Evolutionary conservation across 768 basidiomycete species (phyloP), one percentile per base, ranked within the genome.

Genomic region (Kwoniella pini): DNA sequence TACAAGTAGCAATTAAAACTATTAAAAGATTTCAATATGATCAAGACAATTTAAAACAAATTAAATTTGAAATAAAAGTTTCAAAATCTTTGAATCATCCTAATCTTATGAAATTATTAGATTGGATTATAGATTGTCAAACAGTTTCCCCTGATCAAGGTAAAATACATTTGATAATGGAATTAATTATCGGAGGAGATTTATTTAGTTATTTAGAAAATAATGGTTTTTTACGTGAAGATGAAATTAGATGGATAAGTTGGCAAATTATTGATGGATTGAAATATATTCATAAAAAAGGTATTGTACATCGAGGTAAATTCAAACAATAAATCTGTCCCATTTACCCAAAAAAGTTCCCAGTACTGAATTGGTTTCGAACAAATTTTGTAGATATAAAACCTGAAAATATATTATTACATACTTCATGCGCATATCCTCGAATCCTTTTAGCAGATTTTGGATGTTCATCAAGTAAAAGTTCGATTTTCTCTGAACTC

Each of bases 281-380:
- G 2, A 51, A 56, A 40, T 65, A 63, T 39, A 31, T 72, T 4
- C 68, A 72, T 31, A 30, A 54, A 6, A 48, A 56, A 13, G 70
- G 61, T 3, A 63, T 72, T 4, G 68, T 61, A 1, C 70, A 72
- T 59, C 62, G 68, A 40, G 70, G 70, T 72, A 38, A 58, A 64
- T 43, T 31, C 33, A 15, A 36, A 36, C 33, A 7, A 7, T 36
- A n/a, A n/a, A 9, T 27, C 11, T 19, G 27, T n/a, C 33, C 13
- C 43, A 19, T 19, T n/a, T n/a, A n/a, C n/a, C n/a, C n/a, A n/a
- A n/a, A n/a, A n/a, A n/a, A n/a, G n/a, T n/a, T n/a, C n/a, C n/a
- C n/a, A n/a, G n/a, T n/a, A n/a, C n/a, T n/a, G n/a, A n/a, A 22
- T n/a, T 1, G 22, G 21, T 43, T 21, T 30, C 45, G 27, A 12